phyloP scores from a whole-genome alignment of 2,329 filamentous ascomycete genomes.

The Arthrobotrys sphaeroides region DNA sequence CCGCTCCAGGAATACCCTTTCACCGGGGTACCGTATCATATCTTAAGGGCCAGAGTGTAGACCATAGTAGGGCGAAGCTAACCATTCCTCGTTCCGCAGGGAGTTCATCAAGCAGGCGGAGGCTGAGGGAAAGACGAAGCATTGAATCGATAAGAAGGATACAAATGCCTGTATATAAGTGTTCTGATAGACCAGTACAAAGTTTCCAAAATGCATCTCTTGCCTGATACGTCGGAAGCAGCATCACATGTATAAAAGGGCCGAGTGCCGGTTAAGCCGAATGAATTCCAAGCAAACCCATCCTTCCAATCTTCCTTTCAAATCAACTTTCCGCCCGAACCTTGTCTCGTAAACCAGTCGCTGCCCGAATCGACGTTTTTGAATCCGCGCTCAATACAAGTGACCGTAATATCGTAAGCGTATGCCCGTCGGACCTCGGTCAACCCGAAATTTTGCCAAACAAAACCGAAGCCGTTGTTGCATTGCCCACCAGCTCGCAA shows the following conservation, averaged over 20 bases:
- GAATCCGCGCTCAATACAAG: too few relatives aligned
- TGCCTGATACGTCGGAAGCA: neutral
- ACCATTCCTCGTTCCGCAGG: slow-evolving; percentile 34
- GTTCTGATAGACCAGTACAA: neutral
- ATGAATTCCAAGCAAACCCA: neutral
- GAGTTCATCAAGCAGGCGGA: slow-evolving; percentile 57
- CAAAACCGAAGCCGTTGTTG: neutral
- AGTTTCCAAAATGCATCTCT: slow-evolving; percentile 10
- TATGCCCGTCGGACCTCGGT: too few relatives aligned
- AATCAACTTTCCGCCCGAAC: neutral
- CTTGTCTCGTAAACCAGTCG: too few relatives aligned
- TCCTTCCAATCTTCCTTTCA: neutral
- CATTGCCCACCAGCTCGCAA: neutral
- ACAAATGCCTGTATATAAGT: slow-evolving; percentile 17
- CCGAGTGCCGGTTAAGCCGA: neutral
- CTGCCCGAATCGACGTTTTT: too few relatives aligned
- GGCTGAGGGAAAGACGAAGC: slow-evolving; percentile 56
- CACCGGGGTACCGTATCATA: neutral
- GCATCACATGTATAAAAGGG: slow-evolving; percentile 20
- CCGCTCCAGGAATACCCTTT: too few relatives aligned
- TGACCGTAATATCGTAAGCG: too few relatives aligned
- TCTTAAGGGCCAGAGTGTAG: neutral
- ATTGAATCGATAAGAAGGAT: slow-evolving; percentile 30
- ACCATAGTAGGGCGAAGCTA: neutral
- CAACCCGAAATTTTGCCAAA: too few relatives aligned